Conservation (phyloP, 345 rosid genomes). For the Euphorbia peplus region DNA sequence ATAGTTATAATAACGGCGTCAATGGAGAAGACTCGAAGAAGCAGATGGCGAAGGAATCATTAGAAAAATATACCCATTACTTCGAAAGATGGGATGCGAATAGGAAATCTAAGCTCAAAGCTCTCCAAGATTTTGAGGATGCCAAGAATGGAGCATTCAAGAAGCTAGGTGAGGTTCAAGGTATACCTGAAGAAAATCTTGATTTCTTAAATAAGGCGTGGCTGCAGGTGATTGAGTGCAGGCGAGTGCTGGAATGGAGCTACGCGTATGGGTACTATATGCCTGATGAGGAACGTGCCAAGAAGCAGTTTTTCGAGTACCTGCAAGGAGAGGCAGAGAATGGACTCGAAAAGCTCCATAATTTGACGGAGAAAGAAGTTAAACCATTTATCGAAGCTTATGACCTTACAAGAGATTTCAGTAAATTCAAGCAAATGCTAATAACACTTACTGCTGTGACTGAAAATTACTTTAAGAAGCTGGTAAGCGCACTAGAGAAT, state of each 20-base stretch:
- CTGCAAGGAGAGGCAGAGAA: slow-evolving; percentile 43
- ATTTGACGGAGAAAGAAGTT: slow-evolving; percentile 30
- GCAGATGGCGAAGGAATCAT: slow-evolving; percentile 7
- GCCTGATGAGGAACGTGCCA: slow-evolving; percentile 12
- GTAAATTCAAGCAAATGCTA: slow-evolving; percentile 16
- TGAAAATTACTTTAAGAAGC: slow-evolving; percentile 30
- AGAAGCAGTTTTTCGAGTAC: slow-evolving; percentile 35
- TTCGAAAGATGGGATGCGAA: slow-evolving; percentile 40
- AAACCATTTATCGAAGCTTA: slow-evolving; percentile 3
- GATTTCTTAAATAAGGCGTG: slow-evolving; percentile 29
- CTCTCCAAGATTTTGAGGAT: slow-evolving; percentile 7
- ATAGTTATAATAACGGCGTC: neutral
- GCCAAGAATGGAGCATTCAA: slow-evolving; percentile 1
- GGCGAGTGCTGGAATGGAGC: slow-evolving; percentile 37
- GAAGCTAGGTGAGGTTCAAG: slow-evolving; percentile 4
- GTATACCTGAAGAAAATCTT: slow-evolving; percentile 4
- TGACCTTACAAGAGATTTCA: slow-evolving; percentile 6
- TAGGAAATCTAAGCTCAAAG: slow-evolving; percentile 21
- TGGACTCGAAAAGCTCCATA: slow-evolving; percentile 34
- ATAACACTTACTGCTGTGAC: slow-evolving; percentile 20
- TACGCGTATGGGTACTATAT: slow-evolving; percentile 36
- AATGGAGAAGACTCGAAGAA: too few relatives aligned
- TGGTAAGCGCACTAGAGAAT: slow-evolving; percentile 37
- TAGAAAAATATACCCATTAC: slow-evolving; percentile 22
- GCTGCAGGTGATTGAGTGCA: slow-evolving; percentile 34